A percentile compares a stretch with the other conserved stretches of the same genome.
phyloP scores from a whole-genome alignment of 1,139 yeast species.

The Hansenula sp. region DNA sequence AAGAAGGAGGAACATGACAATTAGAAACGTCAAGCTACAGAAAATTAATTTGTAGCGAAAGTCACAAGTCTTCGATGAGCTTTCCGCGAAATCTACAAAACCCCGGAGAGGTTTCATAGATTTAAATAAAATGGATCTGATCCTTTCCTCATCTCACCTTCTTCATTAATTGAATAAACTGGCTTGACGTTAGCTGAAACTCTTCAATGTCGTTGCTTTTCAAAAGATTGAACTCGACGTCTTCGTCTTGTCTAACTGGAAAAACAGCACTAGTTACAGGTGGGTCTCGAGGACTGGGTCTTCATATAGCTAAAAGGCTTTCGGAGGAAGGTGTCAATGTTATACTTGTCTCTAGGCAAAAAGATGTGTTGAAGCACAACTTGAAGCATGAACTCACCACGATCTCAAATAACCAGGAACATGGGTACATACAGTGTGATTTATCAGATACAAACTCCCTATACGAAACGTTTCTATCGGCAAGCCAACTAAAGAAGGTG shows the following conservation, averaged over 20 bases:
- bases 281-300: constrained; percentile 83
- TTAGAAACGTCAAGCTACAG: no score
- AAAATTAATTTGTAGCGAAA: no score
- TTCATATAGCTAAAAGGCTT: constrained; percentile 54
- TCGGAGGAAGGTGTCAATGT: constrained; percentile 62
- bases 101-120: no score
- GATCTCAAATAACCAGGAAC: constrained; percentile 34
- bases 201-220: not conserved
- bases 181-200: no score
- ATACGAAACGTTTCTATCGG: constrained; percentile 11
- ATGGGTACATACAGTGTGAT: constrained; percentile 50
- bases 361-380: constrained; percentile 32
- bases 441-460: constrained; percentile 31
- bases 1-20: no score
- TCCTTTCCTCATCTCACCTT: not conserved
- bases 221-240: constrained; percentile 1
- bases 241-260: constrained; percentile 14
- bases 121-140: no score
- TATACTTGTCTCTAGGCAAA: constrained; percentile 57
- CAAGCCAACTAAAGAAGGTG: constrained; percentile 19
- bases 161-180: no score
- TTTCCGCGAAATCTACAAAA: no score
- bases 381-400: constrained; percentile 32
- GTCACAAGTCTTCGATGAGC: no score
- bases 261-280: constrained; percentile 71